Base-by-base conservation (phyloP, 2,329 filamentous ascomycete genomes). In the Arthrobotrys iridis region DNA sequence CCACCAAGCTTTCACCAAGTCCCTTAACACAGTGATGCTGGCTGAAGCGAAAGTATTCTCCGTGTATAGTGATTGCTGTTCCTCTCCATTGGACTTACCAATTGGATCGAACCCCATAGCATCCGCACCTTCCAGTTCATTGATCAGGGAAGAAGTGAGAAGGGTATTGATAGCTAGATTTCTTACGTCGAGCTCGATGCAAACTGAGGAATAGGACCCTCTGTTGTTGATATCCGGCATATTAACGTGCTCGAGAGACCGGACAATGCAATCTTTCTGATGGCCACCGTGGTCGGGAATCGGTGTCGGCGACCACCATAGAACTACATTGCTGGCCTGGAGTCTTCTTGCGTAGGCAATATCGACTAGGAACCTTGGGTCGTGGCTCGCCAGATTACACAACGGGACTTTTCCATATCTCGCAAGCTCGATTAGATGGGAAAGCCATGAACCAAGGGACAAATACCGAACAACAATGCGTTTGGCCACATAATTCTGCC, bases 1-100 rank as follows among this genome's bases (percentile, higher is more conserved):
- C 95, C 95, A 99, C 96, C 96, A 99, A 1, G 92, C 88, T 82
- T 97, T 97, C 79, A 99, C 95, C 93, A 99, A 97, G 79, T 98
- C 96, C 11, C 95, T 90, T 2, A 99, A 86, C 0, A 99, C 95
- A 4, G 90, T 87, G 3, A 98, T 91, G 84, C 85, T 71, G 11
- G 72, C 72, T 5, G 64, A 41, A 28, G 72, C 72, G 28, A 76
- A 71, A 4, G 60, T 71, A 24, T 71, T 71, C 43, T 76, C 72
- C 2, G 72, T 60, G 35, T 70, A 76, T 33, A 76, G 26, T 7
- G 48, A 57, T n/a, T 65, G 58, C 5, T 71, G 58, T 13, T 66
- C 71, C 28, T 79, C 78, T 24, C 65, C 77, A 22, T 72, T 64
- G n/a, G 76, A 65, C 48, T 62, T 70, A 37, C 63, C 57, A 22